phyloP scores from a whole-genome alignment of 2,329 filamentous ascomycete species.

The Ilyonectria robusta region DNA sequence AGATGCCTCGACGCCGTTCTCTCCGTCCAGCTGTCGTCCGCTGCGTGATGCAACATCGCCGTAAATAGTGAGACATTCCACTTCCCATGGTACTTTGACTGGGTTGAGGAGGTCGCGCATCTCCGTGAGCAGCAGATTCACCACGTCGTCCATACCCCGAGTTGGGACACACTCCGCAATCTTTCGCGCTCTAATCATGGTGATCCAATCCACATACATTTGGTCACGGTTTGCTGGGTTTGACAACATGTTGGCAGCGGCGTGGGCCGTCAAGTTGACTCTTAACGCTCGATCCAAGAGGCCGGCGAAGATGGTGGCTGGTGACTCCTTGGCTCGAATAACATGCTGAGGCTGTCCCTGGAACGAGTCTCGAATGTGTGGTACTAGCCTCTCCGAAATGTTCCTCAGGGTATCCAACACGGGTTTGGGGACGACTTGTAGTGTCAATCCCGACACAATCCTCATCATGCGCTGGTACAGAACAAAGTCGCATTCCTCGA shows the following conservation, averaged over 20 bases:
- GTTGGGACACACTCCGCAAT: slow-evolving; percentile 75
- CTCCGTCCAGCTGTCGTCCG: slow-evolving; percentile 54
- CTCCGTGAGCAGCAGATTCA: slow-evolving; percentile 74
- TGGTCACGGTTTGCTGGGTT: slow-evolving; percentile 91
- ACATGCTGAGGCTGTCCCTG: slow-evolving; percentile 89
- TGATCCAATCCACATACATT: slow-evolving; percentile 95
- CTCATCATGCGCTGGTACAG: slow-evolving; percentile 98
- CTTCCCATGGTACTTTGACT: slow-evolving; percentile 74
- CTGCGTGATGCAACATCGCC: slow-evolving; percentile 68
- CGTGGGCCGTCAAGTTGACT: slow-evolving; percentile 94
- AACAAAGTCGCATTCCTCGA: slow-evolving; percentile 93
- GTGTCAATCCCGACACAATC: slow-evolving; percentile 88
- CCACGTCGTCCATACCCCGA: slow-evolving; percentile 76
- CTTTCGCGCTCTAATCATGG: slow-evolving; percentile 73
- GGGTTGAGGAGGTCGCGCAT: slow-evolving; percentile 81
- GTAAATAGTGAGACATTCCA: slow-evolving; percentile 73
- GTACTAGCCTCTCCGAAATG: slow-evolving; percentile 85
- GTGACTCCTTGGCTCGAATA: slow-evolving; percentile 86
- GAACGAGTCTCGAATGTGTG: slow-evolving; percentile 88
- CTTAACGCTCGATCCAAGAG: slow-evolving; percentile 89
- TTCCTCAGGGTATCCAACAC: slow-evolving; percentile 90
- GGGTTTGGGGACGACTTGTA: slow-evolving; percentile 90
- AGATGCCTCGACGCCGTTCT: slow-evolving; percentile 48
- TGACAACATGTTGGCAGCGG: slow-evolving; percentile 92
- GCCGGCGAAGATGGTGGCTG: slow-evolving; percentile 89